phyloP scores from a whole-genome alignment of 2,329 filamentous ascomycete genomes.

The Cercospora sp. region DNA sequence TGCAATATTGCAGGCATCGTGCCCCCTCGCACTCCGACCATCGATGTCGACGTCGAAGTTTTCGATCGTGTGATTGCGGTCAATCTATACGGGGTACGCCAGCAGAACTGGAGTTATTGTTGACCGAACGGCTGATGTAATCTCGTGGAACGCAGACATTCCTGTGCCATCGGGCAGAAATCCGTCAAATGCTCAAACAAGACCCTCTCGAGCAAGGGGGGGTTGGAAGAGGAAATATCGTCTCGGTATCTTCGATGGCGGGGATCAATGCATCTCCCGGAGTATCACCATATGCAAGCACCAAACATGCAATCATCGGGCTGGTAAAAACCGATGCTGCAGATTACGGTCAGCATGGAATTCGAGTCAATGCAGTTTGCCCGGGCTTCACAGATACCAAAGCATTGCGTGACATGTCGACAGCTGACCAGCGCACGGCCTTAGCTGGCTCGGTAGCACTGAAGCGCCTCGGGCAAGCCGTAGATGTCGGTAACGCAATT shows the following conservation, averaged over 20 bases:
- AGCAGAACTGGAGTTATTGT: not conserved
- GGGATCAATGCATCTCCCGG: not conserved
- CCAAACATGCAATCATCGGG: not conserved
- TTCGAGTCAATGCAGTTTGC: not conserved
- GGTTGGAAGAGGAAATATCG: not conserved
- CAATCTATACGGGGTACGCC: not conserved
- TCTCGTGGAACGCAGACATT: not conserved
- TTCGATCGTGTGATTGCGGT: not conserved
- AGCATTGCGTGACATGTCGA: not conserved
- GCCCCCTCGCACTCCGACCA: not conserved
- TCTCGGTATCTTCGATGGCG: not conserved
- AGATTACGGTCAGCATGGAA: not conserved
- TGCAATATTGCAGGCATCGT: not conserved
- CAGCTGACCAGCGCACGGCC: not conserved
- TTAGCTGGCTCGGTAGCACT: not conserved
- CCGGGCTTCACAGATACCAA: not conserved
- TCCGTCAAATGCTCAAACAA: not conserved
- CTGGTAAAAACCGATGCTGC: not conserved
- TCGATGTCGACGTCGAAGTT: not conserved
- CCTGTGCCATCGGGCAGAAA: not conserved
- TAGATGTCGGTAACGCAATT: not conserved
- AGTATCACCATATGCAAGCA: not conserved
- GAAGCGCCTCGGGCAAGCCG: not conserved
- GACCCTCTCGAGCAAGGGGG: not conserved
- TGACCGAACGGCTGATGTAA: not conserved